Evolutionary conservation across 1,284 basidiomycete genomes (phyloP).

Genomic region (Testicularia cyperi): DNA sequence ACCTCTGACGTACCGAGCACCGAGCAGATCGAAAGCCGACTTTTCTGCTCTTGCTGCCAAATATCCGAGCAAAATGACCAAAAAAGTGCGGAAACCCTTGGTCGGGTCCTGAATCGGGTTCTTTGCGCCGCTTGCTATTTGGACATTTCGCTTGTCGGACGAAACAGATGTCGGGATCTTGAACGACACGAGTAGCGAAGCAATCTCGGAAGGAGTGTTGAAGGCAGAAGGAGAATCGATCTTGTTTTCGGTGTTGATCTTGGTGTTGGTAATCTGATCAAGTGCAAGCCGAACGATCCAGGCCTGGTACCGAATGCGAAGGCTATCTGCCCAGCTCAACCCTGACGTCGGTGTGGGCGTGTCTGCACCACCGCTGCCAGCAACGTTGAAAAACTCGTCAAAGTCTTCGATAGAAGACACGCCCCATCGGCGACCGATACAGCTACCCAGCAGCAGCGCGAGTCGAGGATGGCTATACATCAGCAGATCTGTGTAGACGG

Average conservation of each 20-base stretch:
- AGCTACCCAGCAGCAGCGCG: slow-evolving; percentile 61
- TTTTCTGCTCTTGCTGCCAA: slow-evolving; percentile 19
- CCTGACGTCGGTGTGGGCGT: neutral
- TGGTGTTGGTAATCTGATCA: too few relatives aligned
- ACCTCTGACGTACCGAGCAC: slow-evolving; percentile 35
- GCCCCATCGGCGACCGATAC: slow-evolving; percentile 56
- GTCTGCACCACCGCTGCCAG: neutral
- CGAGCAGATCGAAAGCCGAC: slow-evolving; percentile 13
- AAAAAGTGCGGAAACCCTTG: neutral
- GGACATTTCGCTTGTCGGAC: too few relatives aligned
- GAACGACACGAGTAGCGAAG: too few relatives aligned
- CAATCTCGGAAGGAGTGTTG: too few relatives aligned
- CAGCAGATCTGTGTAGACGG: slow-evolving; percentile 66
- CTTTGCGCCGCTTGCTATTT: too few relatives aligned
- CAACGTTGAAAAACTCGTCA: slow-evolving; percentile 60
- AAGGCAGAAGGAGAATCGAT: too few relatives aligned
- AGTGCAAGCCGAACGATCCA: neutral
- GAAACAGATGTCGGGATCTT: too few relatives aligned
- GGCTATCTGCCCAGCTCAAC: neutral
- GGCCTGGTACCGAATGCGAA: neutral
- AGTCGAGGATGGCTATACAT: slow-evolving; percentile 63
- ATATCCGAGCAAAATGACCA: slow-evolving; percentile 6
- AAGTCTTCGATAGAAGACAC: slow-evolving; percentile 61
- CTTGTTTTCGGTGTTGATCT: too few relatives aligned
- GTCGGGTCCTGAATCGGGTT: too few relatives aligned